Percentiles rank a stretch among this genome's conserved stretches.
Conservation (phyloP, 306 rosid species). For the Vigna unguiculata region DNA sequence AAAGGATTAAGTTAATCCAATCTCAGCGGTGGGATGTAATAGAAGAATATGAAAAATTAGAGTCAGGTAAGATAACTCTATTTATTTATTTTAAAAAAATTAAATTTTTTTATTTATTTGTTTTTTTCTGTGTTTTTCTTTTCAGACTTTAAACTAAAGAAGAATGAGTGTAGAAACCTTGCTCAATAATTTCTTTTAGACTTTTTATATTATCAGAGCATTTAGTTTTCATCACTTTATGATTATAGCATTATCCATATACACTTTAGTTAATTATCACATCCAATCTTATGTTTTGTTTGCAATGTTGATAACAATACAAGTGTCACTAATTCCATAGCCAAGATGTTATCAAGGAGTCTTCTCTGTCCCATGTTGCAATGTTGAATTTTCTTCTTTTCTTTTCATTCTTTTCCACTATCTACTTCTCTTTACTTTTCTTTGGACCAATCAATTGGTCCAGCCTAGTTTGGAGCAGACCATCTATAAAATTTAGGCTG, state of each 20-base stretch:
- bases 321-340: constrained; percentile 8
- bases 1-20: no score
- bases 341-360: constrained; percentile 20
- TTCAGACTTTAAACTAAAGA: no score
- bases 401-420: background rate
- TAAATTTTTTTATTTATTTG: no score
- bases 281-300: background rate
- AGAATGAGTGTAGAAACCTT: no score
- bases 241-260: background rate
- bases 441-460: background rate
- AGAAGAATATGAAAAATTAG: no score
- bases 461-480: background rate
- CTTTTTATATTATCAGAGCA: background rate
- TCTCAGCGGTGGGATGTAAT: no score
- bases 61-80: no score
- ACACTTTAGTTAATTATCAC: background rate
- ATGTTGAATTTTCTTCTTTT: background rate
- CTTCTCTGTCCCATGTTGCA: background rate
- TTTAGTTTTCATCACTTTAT: background rate
- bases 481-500: background rate
- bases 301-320: background rate
- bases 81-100: no score
- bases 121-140: no score
- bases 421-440: background rate
- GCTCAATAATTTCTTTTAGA: background rate